A percentile compares a stretch with the other conserved stretches of the same genome.
phyloP scores from a whole-genome alignment of 768 basidiomycete genomes.

The Clathrus columnatus region DNA sequence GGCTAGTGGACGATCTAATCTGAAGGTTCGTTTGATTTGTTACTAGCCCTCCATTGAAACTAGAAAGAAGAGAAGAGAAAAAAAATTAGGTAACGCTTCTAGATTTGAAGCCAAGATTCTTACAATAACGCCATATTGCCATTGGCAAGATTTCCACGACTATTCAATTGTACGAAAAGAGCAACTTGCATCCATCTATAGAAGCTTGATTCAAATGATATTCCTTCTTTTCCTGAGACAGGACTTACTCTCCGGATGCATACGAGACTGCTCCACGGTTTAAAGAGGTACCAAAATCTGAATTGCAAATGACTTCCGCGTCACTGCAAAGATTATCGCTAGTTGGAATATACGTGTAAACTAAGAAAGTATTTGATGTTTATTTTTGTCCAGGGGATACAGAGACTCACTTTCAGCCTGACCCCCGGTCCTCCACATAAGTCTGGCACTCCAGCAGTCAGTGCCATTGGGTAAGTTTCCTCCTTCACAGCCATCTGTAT shows the following conservation, averaged over 20 bases:
- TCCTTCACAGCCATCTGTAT: conserved; percentile 58
- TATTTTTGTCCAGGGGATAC: background rate
- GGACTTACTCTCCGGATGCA: conserved; percentile 43
- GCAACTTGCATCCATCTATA: conserved; percentile 64
- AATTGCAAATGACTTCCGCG: conserved; percentile 47
- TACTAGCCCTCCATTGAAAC: conserved; percentile 62
- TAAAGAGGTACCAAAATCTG: conserved; percentile 63
- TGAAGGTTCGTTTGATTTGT: conserved; percentile 53
- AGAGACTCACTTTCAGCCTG: conserved; percentile 55
- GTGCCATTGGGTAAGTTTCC: conserved; percentile 53
- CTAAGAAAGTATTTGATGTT: conserved; percentile 28
- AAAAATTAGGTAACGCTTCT: too few species aligned
- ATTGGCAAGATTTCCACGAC: conserved; percentile 58
- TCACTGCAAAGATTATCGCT: conserved; percentile 45
- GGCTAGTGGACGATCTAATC: conserved; percentile 43
- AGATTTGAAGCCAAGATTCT: conserved; percentile 22
- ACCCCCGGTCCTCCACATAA: conserved; percentile 69
- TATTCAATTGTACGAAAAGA: conserved; percentile 72
- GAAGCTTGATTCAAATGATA: too few species aligned
- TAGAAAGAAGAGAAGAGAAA: conserved; percentile 19
- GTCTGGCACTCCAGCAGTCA: conserved; percentile 62
- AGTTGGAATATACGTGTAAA: conserved; percentile 73
- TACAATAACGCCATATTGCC: conserved; percentile 65
- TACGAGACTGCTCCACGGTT: conserved; percentile 66
- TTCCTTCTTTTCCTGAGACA: too few species aligned